Evolutionary conservation across 2,329 filamentous ascomycete genomes (phyloP), one percentile per base, ranked within the genome.

Genomic region (Colletotrichum sp.): DNA sequence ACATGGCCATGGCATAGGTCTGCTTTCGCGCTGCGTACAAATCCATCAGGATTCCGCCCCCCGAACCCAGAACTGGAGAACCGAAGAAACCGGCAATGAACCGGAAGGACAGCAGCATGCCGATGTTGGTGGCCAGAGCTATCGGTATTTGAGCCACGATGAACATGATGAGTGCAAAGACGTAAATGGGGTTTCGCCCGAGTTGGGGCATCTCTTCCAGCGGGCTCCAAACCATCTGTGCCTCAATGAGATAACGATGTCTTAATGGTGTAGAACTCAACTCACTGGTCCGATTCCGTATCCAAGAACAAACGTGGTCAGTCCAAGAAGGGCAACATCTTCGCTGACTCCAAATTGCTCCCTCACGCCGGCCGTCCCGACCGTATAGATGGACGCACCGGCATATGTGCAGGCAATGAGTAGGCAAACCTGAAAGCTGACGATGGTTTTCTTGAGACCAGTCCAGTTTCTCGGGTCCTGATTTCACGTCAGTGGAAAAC

Each of bases 401-500:
- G 72, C 72, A 26, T 76, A 76, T 6, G 73, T 68, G 21, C 26
- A 39, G 21, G 73, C 60, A 32, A 75, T 62, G 2, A 76, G 75
- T 92, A 95, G 24, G 88, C 87, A 75, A 15, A 74, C 34, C 21
- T 76, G 59, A 28, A 95, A 92, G 1, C 93, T 92, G 62, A 95
- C 93, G 34, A 94, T 92, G 81, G 85, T 87, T 84, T 95, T 95
- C 28, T 76, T 76, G 2, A 66, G 21, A 10, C 28, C 12, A 69
- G 90, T 92, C 94, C 94, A 97, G 83, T 96, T 96, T 88, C 96
- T 96, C 1, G 95, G 95, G 80, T 96, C 96, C 79, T 93, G 7
- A 3, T 39, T n/a, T 32, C 6, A 39, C n/a, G 30, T 64, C 62
- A 39, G n/a, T 28, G 34, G 28, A 18, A 28, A 4, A 18, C 15